Evolutionary conservation across 1,139 yeast species (phyloP).

Genomic region (Kodamaea anthophila): DNA sequence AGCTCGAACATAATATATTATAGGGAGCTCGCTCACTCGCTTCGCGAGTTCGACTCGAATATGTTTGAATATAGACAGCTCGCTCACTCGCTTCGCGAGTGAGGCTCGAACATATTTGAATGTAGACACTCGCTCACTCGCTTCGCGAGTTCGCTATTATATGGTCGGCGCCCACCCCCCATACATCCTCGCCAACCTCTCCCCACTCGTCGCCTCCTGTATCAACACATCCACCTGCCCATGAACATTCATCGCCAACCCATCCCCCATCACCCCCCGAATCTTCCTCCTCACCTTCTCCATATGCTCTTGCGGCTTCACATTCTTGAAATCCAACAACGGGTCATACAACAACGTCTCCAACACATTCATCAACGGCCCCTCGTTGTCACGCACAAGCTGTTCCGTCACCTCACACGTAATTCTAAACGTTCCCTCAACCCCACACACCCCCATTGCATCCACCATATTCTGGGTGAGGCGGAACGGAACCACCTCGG

Average conservation of each 20-base stretch:
- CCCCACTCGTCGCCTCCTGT: constrained; percentile 72
- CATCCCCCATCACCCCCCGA: constrained; percentile 74
- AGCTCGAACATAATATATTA: too few relatives aligned
- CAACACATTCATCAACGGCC: constrained; percentile 82
- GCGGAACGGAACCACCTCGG: constrained; percentile 93
- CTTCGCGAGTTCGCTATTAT: constrained; percentile 1
- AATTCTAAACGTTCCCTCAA: constrained; percentile 83
- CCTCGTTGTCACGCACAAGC: constrained; percentile 72
- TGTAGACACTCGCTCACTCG: too few relatives aligned
- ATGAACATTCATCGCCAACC: constrained; percentile 79
- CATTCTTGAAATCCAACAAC: constrained; percentile 62
- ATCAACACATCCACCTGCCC: constrained; percentile 91
- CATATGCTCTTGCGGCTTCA: constrained; percentile 63
- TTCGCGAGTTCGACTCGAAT: too few relatives aligned
- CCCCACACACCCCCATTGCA: constrained; percentile 86
- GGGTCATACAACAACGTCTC: constrained; percentile 94
- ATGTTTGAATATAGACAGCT: too few relatives aligned
- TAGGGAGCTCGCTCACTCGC: too few relatives aligned
- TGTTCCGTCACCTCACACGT: constrained; percentile 81
- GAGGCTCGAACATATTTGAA: too few relatives aligned
- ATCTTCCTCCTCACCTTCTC: constrained; percentile 71
- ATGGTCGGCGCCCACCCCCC: constrained; percentile 87
- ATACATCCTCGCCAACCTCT: constrained; percentile 78
- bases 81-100: too few relatives aligned
- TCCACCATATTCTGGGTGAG: constrained; percentile 83